phyloP scores from a whole-genome alignment of 176 grass and related monocot genomes.

The Phoenix roebelenii region DNA sequence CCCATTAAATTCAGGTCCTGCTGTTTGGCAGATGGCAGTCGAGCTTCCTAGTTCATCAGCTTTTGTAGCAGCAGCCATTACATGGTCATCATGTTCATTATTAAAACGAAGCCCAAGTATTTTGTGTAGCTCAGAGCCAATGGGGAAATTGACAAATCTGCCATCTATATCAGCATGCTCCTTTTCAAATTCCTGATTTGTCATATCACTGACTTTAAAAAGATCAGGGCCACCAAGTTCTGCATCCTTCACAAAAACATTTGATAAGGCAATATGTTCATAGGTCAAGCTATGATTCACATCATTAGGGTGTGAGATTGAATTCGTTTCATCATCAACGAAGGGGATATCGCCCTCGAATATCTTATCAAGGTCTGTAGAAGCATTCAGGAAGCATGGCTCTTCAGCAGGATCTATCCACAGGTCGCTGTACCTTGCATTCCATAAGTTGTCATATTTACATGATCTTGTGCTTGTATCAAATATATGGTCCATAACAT shows the following conservation, averaged over 20 bases:
- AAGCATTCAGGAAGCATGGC: conserved; percentile 7
- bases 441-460: conserved; percentile 6
- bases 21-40: neutral
- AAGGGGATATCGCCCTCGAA: conserved; percentile 4
- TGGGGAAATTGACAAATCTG: conserved; percentile 12
- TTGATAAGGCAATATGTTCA: neutral
- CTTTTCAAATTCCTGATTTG: conserved; percentile 17
- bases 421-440: conserved; percentile 12
- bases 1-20: conserved; percentile 2
- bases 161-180: conserved; percentile 11
- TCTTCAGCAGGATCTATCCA: conserved; percentile 19
- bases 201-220: conserved; percentile 20
- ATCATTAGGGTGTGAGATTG: neutral
- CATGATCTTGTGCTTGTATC: conserved; percentile 8
- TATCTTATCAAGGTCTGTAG: conserved; percentile 6
- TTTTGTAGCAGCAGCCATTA: conserved; percentile 15
- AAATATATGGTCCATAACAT: conserved; percentile 16
- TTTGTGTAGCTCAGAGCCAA: conserved; percentile 34
- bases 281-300: neutral
- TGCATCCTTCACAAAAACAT: neutral
- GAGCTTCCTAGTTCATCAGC: neutral
- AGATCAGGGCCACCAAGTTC: conserved; percentile 13
- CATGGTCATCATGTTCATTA: conserved; percentile 28
- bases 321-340: conserved; percentile 10
- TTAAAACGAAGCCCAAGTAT: conserved; percentile 18